Base-by-base conservation (phyloP, 2,329 filamentous ascomycete species). In the Fusarium hostae region DNA sequence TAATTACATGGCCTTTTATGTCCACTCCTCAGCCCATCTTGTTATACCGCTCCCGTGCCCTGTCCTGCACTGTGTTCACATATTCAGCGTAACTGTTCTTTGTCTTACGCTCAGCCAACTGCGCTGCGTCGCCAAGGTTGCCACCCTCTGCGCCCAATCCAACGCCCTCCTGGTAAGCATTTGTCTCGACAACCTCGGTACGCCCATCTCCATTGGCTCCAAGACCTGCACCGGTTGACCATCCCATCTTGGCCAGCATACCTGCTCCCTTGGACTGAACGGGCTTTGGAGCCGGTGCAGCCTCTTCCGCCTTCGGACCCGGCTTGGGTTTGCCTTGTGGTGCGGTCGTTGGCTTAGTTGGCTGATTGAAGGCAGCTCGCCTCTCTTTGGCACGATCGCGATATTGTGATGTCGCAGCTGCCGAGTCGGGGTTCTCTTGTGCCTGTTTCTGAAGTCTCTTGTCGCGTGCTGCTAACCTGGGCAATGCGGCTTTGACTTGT, bases 241-340 rank as follows among this genome's bases (percentile, higher is more conserved):
- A 93, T 30, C 91, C 91, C 88, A 92, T 92, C 83, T 93, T 93
- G 41, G 89, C 88, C 41, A 94, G 83, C 76, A 93, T 85, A 6
- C 89, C 88, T 0, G 89, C 89, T 16, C 91, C 90, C 79, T 91
- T 92, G 39, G 88, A 90, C 65, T 84, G 81, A 54, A 78, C 78
- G 10, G 84, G 80, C 35, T 77, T 78, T 15, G 66, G 48, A 5
- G 75, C 59, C 16, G 66, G 66, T 10, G 72, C 64, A 5, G 47
- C 55, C 18, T 74, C 74, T 8, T 78, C 75, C 28, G 59, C 35
- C 55, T 75, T 73, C 12, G 70, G 30, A 18, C 66, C 48, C 6
- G 69, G 32, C 16, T 79, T 79, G 6, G 79, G 70, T 45, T 84
- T 83, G 24, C 81, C 75, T 59, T 85, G 82, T 43, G 78, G 74